Conservation (phyloP, 148 eudicot species). For the Linanthus parryae region DNA sequence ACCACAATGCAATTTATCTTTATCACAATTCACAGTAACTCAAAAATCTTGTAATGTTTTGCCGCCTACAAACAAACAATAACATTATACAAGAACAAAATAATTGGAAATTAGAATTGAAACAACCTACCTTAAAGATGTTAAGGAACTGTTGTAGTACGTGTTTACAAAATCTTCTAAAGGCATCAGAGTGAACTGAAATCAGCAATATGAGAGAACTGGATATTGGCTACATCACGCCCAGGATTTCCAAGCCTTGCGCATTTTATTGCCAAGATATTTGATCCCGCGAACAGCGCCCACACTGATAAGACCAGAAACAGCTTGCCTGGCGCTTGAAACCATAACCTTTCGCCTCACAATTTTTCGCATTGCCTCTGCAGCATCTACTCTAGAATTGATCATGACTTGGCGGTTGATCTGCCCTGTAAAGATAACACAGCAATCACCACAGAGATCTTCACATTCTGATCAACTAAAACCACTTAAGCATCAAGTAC, state of each 20-base stretch:
- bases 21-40: too few relatives aligned
- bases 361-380: conserved; percentile 56
- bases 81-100: too few relatives aligned
- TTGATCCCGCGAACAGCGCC: conserved; percentile 62
- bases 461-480: not conserved
- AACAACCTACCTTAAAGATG: too few relatives aligned
- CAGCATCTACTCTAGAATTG: conserved; percentile 57
- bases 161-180: too few relatives aligned
- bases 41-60: too few relatives aligned
- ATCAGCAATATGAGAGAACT: too few relatives aligned
- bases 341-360: conserved; percentile 72
- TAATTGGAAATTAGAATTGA: too few relatives aligned
- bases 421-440: conserved; percentile 30
- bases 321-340: conserved; percentile 84
- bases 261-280: conserved; percentile 64
- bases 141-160: too few relatives aligned
- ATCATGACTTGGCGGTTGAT: conserved; percentile 28
- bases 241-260: conserved; percentile 88
- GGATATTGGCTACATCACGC: conserved; percentile 7
- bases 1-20: too few relatives aligned
- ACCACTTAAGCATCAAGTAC: not conserved
- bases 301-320: conserved; percentile 63
- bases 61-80: too few relatives aligned
- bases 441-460: too few relatives aligned
- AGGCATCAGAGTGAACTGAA: too few relatives aligned